Evolutionary conservation across 1,139 yeast species (phyloP).

Genomic region (Saccharomycopsis crataegensis): DNA sequence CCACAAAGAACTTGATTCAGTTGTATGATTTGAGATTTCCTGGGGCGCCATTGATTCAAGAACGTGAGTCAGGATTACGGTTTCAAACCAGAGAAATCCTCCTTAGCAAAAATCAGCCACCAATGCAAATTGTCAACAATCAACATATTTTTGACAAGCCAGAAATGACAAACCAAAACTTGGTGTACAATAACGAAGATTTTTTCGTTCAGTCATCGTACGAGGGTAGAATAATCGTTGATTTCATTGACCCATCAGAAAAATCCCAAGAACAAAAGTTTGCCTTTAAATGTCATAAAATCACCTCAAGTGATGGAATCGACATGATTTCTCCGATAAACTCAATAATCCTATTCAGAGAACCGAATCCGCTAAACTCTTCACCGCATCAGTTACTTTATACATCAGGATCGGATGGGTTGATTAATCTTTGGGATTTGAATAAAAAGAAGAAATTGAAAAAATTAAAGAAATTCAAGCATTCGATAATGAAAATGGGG

Average conservation of each 20-base stretch:
- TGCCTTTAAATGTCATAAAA: conserved; percentile 81
- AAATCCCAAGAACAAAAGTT: conserved; percentile 45
- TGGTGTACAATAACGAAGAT: conserved; percentile 28
- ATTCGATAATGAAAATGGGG: conserved; percentile 47
- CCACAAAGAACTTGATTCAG: conserved; percentile 47
- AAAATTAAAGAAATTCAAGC: conserved; percentile 45
- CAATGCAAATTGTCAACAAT: neutral
- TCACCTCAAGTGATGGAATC: conserved; percentile 32
- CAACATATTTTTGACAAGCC: neutral
- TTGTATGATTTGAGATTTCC: conserved; percentile 50
- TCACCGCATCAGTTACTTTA: conserved; percentile 38
- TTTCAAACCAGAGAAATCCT: conserved; percentile 60
- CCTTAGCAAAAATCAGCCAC: conserved; percentile 39
- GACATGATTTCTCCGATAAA: conserved; percentile 77
- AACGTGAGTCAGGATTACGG: conserved; percentile 64
- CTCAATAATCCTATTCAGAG: conserved; percentile 42
- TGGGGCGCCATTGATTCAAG: conserved; percentile 36
- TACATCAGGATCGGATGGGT: conserved; percentile 78
- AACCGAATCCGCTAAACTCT: conserved; percentile 20
- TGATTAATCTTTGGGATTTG: conserved; percentile 73
- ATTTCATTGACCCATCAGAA: conserved; percentile 51
- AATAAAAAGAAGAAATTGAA: conserved; percentile 52
- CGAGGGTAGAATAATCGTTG: conserved; percentile 84
- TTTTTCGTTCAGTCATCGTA: conserved; percentile 79
- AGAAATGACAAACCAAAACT: neutral